Base-by-base conservation (phyloP, 129 eudicot species). In the Gnaphalium uliginosum region DNA sequence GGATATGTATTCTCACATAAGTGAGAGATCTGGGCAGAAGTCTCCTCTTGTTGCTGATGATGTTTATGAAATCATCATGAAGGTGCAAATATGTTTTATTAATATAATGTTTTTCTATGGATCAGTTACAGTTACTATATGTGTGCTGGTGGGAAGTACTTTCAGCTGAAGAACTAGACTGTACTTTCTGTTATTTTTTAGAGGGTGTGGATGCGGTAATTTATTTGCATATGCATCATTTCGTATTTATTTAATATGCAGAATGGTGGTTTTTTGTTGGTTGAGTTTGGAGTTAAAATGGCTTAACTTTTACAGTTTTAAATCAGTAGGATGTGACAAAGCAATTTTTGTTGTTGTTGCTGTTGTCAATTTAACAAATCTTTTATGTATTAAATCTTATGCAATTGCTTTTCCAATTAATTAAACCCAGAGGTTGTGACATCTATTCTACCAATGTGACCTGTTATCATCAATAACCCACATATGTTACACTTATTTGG, bases 1-100 rank as follows among this genome's bases (percentile, higher is more conserved):
- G 80, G 97, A 85, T 33, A 91, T 94, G 97, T 85, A 94, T 54
- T 3, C 58, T 62, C 96, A 94, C 77, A 76, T 83, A 50, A 89
- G 84, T 81, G 87, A 84, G 83, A 90, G 97, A 79, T 90, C 97
- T 37, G 98, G 97, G 26, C 74, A 78, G 75, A 84, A 85, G 75
- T 88, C 99, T 65, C 89, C 99, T 37, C 84, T 91, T 64, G 78
- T 94, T 79, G 91, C 97, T 23, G 97, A 94, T 86, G 99, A 94
- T 88, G 91, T 94, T 23, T 91, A 82, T 84, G 97, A 91, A 29
- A 89, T 91, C 22, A 94, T 94, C 72, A 87, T 87, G 97, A 84
- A 89, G 93, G 97, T 89, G 35, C 17, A 83, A 32, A n/a, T 17
- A 24, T 33, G 25, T 37, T 63, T 18, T 54, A 54, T 54, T 1